phyloP scores from a whole-genome alignment of 2,329 filamentous ascomycete genomes.

The Colletotrichum noveboracense region DNA sequence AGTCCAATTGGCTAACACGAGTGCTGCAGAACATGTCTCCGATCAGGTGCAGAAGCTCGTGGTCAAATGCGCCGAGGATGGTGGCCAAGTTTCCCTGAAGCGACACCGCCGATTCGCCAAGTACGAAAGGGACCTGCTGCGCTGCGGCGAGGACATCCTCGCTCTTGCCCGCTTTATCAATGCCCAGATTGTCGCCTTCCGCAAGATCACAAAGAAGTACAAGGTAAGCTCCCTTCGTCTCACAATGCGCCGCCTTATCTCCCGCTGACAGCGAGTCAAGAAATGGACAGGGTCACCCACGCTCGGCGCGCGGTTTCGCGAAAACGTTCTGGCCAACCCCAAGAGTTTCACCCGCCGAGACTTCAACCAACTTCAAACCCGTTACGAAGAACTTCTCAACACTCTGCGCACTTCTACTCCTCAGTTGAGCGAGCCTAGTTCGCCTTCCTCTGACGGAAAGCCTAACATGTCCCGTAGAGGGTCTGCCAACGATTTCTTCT shows the following conservation, averaged over 20 bases:
- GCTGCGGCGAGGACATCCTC: slow-evolving; percentile 74
- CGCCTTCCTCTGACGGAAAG: slow-evolving; percentile 36
- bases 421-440: slow-evolving; percentile 42
- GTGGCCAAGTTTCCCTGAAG: slow-evolving; percentile 44
- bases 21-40: slow-evolving; percentile 51
- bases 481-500: slow-evolving; percentile 11
- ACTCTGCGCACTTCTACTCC: slow-evolving; percentile 53
- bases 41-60: slow-evolving; percentile 53
- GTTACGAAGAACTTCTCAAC: slow-evolving; percentile 55
- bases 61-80: slow-evolving; percentile 44
- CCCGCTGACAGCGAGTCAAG: slow-evolving; percentile 39
- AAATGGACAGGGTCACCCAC: slow-evolving; percentile 82
- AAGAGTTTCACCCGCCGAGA: slow-evolving; percentile 76
- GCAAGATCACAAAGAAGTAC: slow-evolving; percentile 87
- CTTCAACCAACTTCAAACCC: slow-evolving; percentile 56
- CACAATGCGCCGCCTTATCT: not conserved
- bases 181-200: slow-evolving; percentile 77
- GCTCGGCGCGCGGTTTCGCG: slow-evolving; percentile 69
- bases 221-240: slow-evolving; percentile 48
- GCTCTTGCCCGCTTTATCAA: slow-evolving; percentile 74
- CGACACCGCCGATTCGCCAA: slow-evolving; percentile 57
- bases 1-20: not conserved
- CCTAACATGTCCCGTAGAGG: slow-evolving; percentile 23
- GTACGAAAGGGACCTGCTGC: slow-evolving; percentile 56
- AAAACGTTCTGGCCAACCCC: slow-evolving; percentile 67